phyloP scores from a whole-genome alignment of 164 flowering plant genomes.

The Echeveria elegans region DNA sequence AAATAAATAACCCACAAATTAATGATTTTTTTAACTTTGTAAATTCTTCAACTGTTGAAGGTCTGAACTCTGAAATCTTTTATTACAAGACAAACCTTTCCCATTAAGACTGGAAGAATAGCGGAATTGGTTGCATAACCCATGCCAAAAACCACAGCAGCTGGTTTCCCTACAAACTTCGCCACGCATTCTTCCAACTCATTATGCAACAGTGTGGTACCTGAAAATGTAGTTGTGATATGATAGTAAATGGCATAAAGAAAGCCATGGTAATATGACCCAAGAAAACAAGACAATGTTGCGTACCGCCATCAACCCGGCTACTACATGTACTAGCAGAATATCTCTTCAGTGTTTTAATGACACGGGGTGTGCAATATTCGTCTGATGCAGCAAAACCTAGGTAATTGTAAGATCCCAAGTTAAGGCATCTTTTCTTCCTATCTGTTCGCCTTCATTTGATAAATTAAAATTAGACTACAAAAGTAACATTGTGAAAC shows the following conservation, averaged over 20 bases:
- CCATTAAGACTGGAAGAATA: slow-evolving; percentile 75
- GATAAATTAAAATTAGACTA: neutral
- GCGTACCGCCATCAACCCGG: slow-evolving; percentile 90
- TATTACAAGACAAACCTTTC: slow-evolving; percentile 46
- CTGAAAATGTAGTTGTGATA: slow-evolving; percentile 20
- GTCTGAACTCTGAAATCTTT: neutral
- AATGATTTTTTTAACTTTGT: neutral
- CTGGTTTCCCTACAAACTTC: slow-evolving; percentile 79
- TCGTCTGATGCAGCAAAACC: slow-evolving; percentile 97
- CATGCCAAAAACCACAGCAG: slow-evolving; percentile 88
- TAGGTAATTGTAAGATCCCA: slow-evolving; percentile 96
- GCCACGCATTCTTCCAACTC: slow-evolving; percentile 85
- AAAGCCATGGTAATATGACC: neutral
- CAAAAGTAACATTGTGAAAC: neutral
- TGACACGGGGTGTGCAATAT: slow-evolving; percentile 90
- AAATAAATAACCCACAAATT: neutral
- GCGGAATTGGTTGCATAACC: slow-evolving; percentile 94
- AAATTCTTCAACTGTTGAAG: neutral
- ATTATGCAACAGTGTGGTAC: slow-evolving; percentile 62
- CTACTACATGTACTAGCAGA: slow-evolving; percentile 86
- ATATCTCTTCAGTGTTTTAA: slow-evolving; percentile 62
- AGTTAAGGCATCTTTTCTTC: slow-evolving; percentile 60
- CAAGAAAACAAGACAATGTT: slow-evolving; percentile 7
- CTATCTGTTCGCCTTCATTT: slow-evolving; percentile 66
- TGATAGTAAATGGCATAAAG: slow-evolving; percentile 9